Evolutionary conservation across 2,329 filamentous ascomycete genomes (phyloP).

Genomic region (Aspergillus novofumigatus): DNA sequence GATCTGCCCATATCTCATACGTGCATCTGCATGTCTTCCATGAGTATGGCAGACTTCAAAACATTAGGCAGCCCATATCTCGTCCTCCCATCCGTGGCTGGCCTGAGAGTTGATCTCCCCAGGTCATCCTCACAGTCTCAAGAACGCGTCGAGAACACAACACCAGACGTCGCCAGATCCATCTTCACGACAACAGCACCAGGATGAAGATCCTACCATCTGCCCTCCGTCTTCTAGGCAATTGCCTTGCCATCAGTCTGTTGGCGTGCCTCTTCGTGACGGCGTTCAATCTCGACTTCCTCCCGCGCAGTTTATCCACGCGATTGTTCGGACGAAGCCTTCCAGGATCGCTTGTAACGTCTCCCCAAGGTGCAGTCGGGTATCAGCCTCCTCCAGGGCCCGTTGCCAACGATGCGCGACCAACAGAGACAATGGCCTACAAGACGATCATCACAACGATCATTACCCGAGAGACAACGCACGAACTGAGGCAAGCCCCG

Average conservation of each 20-base stretch:
- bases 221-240: conserved; percentile 4
- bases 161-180: neutral
- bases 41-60: neutral
- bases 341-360: conserved; percentile 16
- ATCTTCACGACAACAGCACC: neutral
- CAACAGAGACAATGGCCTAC: neutral
- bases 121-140: neutral
- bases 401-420: conserved; percentile 3
- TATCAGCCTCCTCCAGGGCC: conserved; percentile 17
- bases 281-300: conserved; percentile 7
- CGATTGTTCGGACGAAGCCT: conserved; percentile 12
- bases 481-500: conserved; percentile 6
- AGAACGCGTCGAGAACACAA: neutral
- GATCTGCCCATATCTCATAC: neutral
- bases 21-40: neutral
- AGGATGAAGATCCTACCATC: conserved; percentile 9
- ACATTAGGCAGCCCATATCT: neutral
- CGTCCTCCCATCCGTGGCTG: neutral
- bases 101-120: neutral
- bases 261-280: conserved; percentile 7
- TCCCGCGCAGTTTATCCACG: conserved; percentile 2
- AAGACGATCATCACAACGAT: neutral
- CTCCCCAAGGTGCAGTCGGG: conserved; percentile 18
- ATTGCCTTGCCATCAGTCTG: conserved; percentile 5
- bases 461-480: neutral